Base-by-base conservation (phyloP, 805 yeast genomes). In the Ogataea zsoltii region DNA sequence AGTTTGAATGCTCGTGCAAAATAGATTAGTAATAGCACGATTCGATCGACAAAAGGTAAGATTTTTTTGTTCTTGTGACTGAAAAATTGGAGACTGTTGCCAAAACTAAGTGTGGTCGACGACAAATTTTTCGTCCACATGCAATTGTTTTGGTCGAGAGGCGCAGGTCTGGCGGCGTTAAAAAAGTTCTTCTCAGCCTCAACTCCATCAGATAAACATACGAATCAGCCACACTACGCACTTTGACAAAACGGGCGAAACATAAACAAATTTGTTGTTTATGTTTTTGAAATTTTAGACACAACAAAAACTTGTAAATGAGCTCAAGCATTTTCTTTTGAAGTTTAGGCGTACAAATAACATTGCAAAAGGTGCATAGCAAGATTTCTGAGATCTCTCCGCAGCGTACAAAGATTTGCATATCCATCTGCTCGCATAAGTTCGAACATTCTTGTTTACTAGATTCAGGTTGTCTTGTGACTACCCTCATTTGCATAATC, bases 191-290 rank as follows among this genome's bases (percentile, higher is more conserved):
- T 36, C n/a, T n/a, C 34, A 39, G 42, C 35, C 35, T 32, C 30
- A 30, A 18, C 3, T 30, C 35, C 19, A 29, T n/a, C 30, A 19
- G 18, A 37, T 14, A 7, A 30, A 6, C n/a, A 15, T 17, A 6
- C 10, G 9, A 30, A 23, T 29, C 30, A 32, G 35, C 35, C 35
- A 23, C 34, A 33, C 28, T 9, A 7, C 28, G 14, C 28, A 19
- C 38, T 17, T 40, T 15, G 43, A 31, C 43, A 21, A 33, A 40
- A 31, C 7, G 23, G 43, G 43, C 26, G 43, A 40, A 40, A 40
- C 43, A 33, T 40, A 40, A 40, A 40, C 43, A 40, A 33, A 14
- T 2, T 12, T 21, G 10, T 38, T 40, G 43, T 40, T 40, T 40
- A 32, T 40, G 37, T 40, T 40, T n/a, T 40, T 40, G 43, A 40